Conservation (phyloP, 1,139 yeast species). For the Diutina neorugosa region DNA sequence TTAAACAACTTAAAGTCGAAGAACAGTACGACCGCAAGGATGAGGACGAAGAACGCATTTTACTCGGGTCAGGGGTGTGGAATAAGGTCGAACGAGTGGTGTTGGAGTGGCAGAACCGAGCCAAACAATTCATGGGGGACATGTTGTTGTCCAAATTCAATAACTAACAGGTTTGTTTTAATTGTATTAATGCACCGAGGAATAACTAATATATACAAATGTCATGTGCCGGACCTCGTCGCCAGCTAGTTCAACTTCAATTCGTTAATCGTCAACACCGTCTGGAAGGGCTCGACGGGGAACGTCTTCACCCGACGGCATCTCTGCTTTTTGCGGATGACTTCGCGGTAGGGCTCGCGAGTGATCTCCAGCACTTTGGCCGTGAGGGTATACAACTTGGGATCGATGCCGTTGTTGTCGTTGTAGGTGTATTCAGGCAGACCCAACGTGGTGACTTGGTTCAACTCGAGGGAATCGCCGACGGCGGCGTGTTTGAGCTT, state of each 20-base stretch:
- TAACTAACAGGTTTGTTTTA: background rate
- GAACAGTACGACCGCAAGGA: conserved; percentile 14
- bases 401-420: conserved; percentile 22
- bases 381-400: conserved; percentile 41
- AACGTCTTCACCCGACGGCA: conserved; percentile 75
- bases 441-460: conserved; percentile 73
- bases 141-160: conserved; percentile 8
- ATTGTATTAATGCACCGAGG: background rate
- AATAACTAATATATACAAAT: background rate
- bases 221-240: background rate
- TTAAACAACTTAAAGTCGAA: conserved; percentile 21
- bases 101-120: conserved; percentile 10
- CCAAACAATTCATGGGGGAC: conserved; percentile 19
- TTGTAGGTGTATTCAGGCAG: conserved; percentile 65
- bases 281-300: conserved; percentile 66
- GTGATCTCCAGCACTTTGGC: conserved; percentile 84
- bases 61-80: conserved; percentile 14
- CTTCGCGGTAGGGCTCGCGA: conserved; percentile 59
- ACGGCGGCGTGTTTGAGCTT: conserved; percentile 62
- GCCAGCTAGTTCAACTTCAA: conserved; percentile 27
- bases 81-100: conserved; percentile 18
- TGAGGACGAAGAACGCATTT: conserved; percentile 17
- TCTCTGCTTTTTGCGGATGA: conserved; percentile 57
- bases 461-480: conserved; percentile 66
- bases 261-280: conserved; percentile 72